Evolutionary conservation across 495 filamentous ascomycete genomes (phyloP), one percentile per base, ranked within the genome.

Genomic region (Thozetella sp.): DNA sequence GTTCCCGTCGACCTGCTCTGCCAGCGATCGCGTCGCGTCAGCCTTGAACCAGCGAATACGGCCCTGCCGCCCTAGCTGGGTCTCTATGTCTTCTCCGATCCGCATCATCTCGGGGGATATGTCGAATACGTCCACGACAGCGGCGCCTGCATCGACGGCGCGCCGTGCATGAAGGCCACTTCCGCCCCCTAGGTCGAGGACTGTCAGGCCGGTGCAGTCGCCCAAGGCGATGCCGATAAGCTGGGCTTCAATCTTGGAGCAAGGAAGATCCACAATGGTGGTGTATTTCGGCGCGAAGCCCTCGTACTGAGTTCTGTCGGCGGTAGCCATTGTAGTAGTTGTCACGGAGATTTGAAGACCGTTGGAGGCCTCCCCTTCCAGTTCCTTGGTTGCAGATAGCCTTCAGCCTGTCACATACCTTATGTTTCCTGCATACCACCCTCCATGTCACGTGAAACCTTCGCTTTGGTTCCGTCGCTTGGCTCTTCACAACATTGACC

Each of bases 141-240:
- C 53, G 3, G 71, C 72, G 4, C 71, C 72, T 2, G 27, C 45
- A 2, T 66, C 59, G 53, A 73, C 2, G 3, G 64, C 71, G 11
- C 53, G 20, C 2, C 68, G 65, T 0, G 70, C 69, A 56, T 71
- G 69, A 0, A 69, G n/a, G 30, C 74, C 72, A 23, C 56, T 72
- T 59, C 71, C 74, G 45, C 72, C 72, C 22, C 69, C 74, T 2
- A 76, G 69, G 52, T 76, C 74, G 19, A 76, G 72, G 25, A 76
- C 57, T 4, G 54, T 58, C 9, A 61, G 61, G 19, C 64, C 66
- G 1, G 65, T 61, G 51, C 64, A 66, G 51, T 63, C 51, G 26
- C 54, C 63, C 6, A 74, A 60, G 22, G 67, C 71, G 9, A 53
- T 25, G 4, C 40, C 23, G 57, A 71, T 56, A 53, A 69, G 66